These are phyloP conservation scores for Phalaenopsis hybrid DNA, from an alignment of 116 monocot species.

Conservation along the genomic window DNA sequence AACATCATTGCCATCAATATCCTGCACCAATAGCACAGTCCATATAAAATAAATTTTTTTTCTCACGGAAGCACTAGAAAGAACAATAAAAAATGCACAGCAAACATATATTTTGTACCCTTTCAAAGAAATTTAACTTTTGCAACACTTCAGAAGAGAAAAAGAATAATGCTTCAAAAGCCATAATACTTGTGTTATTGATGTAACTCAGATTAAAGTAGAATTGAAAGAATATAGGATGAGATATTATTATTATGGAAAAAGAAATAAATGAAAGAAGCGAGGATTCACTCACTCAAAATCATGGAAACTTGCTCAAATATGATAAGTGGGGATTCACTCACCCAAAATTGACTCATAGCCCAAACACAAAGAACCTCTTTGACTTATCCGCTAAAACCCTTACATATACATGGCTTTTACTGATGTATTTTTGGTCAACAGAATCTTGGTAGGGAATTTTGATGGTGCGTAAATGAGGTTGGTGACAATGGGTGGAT, in stretches of 20 bases:
- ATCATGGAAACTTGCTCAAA: not conserved
- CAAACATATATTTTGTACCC: not conserved
- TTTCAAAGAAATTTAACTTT: not conserved
- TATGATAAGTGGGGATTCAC: not conserved
- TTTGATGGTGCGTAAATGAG: not conserved
- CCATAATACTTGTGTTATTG: not conserved
- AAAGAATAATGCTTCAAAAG: not conserved
- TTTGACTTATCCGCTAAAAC: not conserved
- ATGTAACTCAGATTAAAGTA: not conserved
- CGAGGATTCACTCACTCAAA: not conserved
- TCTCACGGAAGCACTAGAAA: not conserved
- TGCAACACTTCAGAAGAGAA: not conserved
- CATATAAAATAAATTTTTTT: not conserved
- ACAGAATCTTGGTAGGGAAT: not conserved
- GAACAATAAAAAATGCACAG: not conserved
- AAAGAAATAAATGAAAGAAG: not conserved
- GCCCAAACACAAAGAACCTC: too few relatives aligned
- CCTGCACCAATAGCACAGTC: constrained; percentile 33
- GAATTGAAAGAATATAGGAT: not conserved
- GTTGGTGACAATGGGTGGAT: not conserved
- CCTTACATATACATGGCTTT: not conserved
- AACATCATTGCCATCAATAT: constrained; percentile 92
- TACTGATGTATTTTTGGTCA: not conserved
- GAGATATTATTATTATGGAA: not conserved
- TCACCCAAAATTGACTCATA: not conserved